Evolutionary conservation across 495 filamentous ascomycete genomes (phyloP), one percentile per base, ranked within the genome.

Genomic region (Daldinia concentrica): DNA sequence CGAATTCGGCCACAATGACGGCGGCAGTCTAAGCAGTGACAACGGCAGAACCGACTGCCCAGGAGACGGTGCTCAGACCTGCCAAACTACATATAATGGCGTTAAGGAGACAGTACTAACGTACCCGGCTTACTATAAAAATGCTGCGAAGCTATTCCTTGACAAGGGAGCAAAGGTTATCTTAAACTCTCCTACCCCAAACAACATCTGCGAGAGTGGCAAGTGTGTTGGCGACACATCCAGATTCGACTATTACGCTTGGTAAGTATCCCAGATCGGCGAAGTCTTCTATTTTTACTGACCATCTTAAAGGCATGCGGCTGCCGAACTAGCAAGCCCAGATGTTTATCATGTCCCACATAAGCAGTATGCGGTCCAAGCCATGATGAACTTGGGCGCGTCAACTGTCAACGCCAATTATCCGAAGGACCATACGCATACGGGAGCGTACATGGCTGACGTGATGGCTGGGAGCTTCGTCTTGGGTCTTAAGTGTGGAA

Each of bases 341-440:
- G 34, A 83, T 78, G 34, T 82, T 74, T 69, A 87, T 81, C 81
- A 84, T 84, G 37, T 79, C 9, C 71, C 86, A 82, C 70, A 90
- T 64, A 83, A 85, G 8, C 76, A 80, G 6, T 88, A 89, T 68
- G 81, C 83, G 15, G 85, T 84, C 4, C 79, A 82, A 48, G 83
- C 80, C 15, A 89, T 82, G 77, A 66, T 84, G 73, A 74, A 80
- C 17, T 64, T 88, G 32, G 79, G 78, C 15, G 37, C 58, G 22
- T 58, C 73, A 3, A 80, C 79, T 1, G 84, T 88, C 11, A 82
- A 86, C 68, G 74, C 77, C 0, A 81, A 82, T 55, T 90, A 82
- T 65, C 86, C 86, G 0, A 80, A 81, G 24, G 88, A 90, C 70
- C 87, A 90, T 73, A 89, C 86, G 3, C 88, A 90, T 78, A 89